Base-by-base conservation (phyloP, 1,284 basidiomycete genomes). In the Ganoderma lucidum region DNA sequence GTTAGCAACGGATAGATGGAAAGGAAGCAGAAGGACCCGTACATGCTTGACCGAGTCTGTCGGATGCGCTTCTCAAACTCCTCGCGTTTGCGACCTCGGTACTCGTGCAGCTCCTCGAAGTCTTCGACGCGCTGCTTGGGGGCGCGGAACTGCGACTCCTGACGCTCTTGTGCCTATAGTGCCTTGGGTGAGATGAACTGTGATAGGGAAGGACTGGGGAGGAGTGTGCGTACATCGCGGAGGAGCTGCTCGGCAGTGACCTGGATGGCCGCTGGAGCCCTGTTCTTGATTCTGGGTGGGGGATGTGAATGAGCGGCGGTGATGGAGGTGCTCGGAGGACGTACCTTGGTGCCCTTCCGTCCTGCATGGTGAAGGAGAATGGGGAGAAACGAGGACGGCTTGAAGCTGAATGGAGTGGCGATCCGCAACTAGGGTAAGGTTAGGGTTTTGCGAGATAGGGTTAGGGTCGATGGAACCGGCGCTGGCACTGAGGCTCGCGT, bases 1-100 rank as follows among this genome's bases (percentile, higher is more conserved):
- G 68, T 77, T 37, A 70, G 65, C 17, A 60, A 19, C 15, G 63
- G 28, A 64, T 69, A 44, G 65, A 23, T 42, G 51, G 35, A 42
- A 2, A 41, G 17, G 15, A 32, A 6, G 42, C 35, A 64, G 19
- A 28, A 17, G 19, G 3, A 62, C 4, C 82, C 87, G 77, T 79
- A 90, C 88, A 96, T 94, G 83, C 93, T 96, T 32, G 92, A 91
- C 71, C 96, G 86, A 35, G 96, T 97, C 77, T 97, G 88, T 70
- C 97, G 85, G 71, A 99, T 96, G 3, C 96, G 89, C 73, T 98
- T 96, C 82, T 99, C 98, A 74, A 97, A 99, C 80, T 99, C 98
- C 77, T 94, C 96, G 63, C 97, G 87, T 80, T 98, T 99, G 70
- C 98, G 85, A 30, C 96, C 96, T 69, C 96, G 92, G 78, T 98